phyloP scores from a whole-genome alignment of 768 basidiomycete genomes.

The Kwoniella heveanensis region DNA sequence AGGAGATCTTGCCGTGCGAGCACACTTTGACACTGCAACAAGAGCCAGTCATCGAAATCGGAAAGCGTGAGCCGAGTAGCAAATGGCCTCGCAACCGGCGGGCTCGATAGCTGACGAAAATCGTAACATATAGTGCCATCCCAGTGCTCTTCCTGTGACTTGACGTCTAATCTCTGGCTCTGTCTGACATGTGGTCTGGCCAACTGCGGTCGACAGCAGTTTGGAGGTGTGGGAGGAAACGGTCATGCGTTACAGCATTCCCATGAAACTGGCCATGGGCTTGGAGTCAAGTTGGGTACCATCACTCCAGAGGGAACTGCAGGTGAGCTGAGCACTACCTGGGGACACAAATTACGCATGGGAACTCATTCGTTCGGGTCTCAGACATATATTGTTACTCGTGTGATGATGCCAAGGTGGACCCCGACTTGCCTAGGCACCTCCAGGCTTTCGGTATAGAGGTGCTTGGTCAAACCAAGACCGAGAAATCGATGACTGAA shows the following conservation, averaged over 20 bases:
- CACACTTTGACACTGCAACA: conserved; percentile 69
- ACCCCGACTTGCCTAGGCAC: conserved; percentile 73
- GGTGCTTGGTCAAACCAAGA: conserved; percentile 77
- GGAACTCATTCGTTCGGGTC: too few species aligned
- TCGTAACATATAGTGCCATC: conserved; percentile 65
- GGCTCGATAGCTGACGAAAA: not conserved
- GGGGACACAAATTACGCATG: too few species aligned
- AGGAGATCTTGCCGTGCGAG: conserved; percentile 84
- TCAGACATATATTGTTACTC: conserved; percentile 89
- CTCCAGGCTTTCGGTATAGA: conserved; percentile 84
- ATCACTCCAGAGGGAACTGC: conserved; percentile 93
- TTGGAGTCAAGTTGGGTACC: conserved; percentile 91
- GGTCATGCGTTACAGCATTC: conserved; percentile 85
- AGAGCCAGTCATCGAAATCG: conserved; percentile 41
- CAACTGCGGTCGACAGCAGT: conserved; percentile 85
- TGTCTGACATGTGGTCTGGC: conserved; percentile 88
- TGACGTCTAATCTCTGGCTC: conserved; percentile 92
- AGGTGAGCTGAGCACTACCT: too few species aligned
- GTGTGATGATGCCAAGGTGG: conserved; percentile 79
- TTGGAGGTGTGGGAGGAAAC: conserved; percentile 78
- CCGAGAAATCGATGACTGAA: conserved; percentile 95
- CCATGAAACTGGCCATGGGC: conserved; percentile 69
- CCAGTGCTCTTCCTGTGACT: conserved; percentile 77
- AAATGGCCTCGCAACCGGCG: not conserved
- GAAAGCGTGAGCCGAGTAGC: conserved; percentile 31